Evolutionary conservation across 2,329 filamentous ascomycete species (phyloP).

Genomic region (Calonectria pauciramosa): DNA sequence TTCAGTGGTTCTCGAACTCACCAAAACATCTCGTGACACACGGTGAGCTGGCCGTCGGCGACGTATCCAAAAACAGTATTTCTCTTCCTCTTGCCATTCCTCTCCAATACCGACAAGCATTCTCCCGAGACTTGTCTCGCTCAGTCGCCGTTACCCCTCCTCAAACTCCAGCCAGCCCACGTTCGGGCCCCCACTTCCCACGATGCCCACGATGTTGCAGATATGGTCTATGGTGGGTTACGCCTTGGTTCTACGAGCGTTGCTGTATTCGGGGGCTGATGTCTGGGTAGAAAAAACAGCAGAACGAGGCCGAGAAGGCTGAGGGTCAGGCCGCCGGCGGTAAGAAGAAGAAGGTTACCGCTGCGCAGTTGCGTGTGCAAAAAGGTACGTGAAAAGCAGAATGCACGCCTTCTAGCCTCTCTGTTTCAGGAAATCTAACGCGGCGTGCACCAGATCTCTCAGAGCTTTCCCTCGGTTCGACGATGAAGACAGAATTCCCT

Average conservation of each 20-base stretch:
- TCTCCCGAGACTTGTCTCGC: background rate
- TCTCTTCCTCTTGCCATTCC: background rate
- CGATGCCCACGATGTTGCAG: slow-evolving; percentile 94
- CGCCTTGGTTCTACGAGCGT: slow-evolving; percentile 10
- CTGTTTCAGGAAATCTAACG: slow-evolving; percentile 25
- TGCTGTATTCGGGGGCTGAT: slow-evolving; percentile 33
- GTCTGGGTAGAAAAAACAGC: slow-evolving; percentile 85
- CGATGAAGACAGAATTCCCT: slow-evolving; percentile 86
- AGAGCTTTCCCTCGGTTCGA: slow-evolving; percentile 82
- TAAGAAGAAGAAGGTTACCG: slow-evolving; percentile 99
- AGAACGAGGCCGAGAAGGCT: slow-evolving; percentile 92
- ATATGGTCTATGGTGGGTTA: slow-evolving; percentile 97
- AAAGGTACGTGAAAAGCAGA: slow-evolving; percentile 75
- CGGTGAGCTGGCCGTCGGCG: background rate
- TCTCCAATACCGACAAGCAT: background rate
- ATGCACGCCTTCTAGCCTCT: background rate
- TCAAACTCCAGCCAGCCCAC: slow-evolving; percentile 36
- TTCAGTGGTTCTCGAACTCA: slow-evolving; percentile 32
- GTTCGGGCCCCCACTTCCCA: slow-evolving; percentile 52
- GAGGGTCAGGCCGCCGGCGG: slow-evolving; percentile 76
- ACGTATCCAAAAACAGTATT: background rate
- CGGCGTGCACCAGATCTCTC: slow-evolving; percentile 73
- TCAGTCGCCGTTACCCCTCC: slow-evolving; percentile 14
- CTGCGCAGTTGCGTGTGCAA: slow-evolving; percentile 94
- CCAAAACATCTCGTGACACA: slow-evolving; percentile 27